phyloP scores from a whole-genome alignment of 768 basidiomycete genomes.

The Trametes cingulata region DNA sequence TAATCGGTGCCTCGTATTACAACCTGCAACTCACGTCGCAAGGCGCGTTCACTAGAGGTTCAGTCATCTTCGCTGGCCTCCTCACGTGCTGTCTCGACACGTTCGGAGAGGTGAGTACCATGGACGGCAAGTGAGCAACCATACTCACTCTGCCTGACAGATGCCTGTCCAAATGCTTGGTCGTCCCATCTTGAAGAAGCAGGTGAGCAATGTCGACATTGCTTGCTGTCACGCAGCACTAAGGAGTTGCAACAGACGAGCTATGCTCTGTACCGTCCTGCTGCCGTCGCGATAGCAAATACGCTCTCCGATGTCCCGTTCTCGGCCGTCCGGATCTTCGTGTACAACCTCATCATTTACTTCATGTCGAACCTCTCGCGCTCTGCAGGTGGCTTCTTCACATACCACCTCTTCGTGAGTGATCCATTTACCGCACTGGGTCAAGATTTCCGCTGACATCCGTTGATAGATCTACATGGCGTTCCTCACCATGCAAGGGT shows the following conservation, averaged over 20 bases:
- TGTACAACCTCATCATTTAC: constrained; percentile 69
- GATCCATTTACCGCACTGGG: background rate
- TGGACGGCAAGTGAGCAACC: background rate
- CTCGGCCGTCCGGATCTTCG: constrained; percentile 55
- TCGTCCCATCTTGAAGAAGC: constrained; percentile 72
- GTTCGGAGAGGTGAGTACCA: constrained; percentile 59
- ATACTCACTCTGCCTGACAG: constrained; percentile 29
- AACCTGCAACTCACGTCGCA: constrained; percentile 69
- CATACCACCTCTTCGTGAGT: constrained; percentile 59
- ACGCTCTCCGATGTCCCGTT: constrained; percentile 71
- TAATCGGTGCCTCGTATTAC: constrained; percentile 75
- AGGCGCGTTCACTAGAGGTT: constrained; percentile 86
- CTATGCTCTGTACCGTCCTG: constrained; percentile 68
- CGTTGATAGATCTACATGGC: constrained; percentile 48
- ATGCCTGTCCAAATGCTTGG: constrained; percentile 80
- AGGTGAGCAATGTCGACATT: constrained; percentile 34
- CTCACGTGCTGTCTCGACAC: constrained; percentile 71
- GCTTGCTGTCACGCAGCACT: background rate
- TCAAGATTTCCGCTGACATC: background rate
- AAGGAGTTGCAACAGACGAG: constrained; percentile 38
- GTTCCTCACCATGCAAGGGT: constrained; percentile 76
- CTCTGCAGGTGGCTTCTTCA: constrained; percentile 46
- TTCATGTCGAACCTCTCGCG: constrained; percentile 59
- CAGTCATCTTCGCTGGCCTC: constrained; percentile 73
- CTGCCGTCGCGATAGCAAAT: constrained; percentile 64